These are phyloP conservation scores for Aureobasidium subglaciale DNA, from an alignment of 2,329 filamentous ascomycete species.

Conservation along the genomic window DNA sequence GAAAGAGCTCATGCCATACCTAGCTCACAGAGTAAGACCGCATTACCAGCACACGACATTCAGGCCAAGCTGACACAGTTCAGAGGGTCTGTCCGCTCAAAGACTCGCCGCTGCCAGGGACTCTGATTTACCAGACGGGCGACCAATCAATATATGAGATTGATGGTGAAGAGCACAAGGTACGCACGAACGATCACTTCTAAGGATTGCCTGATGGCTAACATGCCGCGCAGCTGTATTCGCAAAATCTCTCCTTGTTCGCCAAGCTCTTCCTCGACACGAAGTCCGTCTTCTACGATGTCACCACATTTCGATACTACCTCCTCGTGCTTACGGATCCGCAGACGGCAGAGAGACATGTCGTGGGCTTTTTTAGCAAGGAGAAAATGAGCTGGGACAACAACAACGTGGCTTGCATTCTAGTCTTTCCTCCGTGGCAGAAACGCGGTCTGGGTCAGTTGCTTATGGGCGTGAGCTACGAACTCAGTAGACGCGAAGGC, in stretches of 20 bases:
- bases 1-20: slow-evolving; percentile 41
- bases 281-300: slow-evolving; percentile 97
- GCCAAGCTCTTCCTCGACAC: slow-evolving; percentile 97
- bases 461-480: slow-evolving; percentile 89
- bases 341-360: slow-evolving; percentile 38
- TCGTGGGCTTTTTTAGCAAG: slow-evolving; percentile 97
- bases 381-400: slow-evolving; percentile 99
- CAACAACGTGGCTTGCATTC: slow-evolving; percentile 93
- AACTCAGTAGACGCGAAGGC: slow-evolving; percentile 75
- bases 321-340: slow-evolving; percentile 69
- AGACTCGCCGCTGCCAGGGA: slow-evolving; percentile 52
- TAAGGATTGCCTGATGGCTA: not conserved
- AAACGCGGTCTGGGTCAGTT: slow-evolving; percentile 79
- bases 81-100: slow-evolving; percentile 40
- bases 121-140: slow-evolving; percentile 68
- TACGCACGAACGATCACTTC: slow-evolving; percentile 15
- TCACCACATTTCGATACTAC: slow-evolving; percentile 90
- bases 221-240: slow-evolving; percentile 55
- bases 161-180: slow-evolving; percentile 75
- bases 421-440: slow-evolving; percentile 94
- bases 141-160: slow-evolving; percentile 87
- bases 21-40: slow-evolving; percentile 26
- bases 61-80: slow-evolving; percentile 22
- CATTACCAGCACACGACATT: not conserved
- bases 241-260: slow-evolving; percentile 91